Percentiles rank a stretch among this genome's conserved stretches.
phyloP scores from a whole-genome alignment of 2,329 filamentous ascomycete genomes.

The Calonectria hongkongensis region DNA sequence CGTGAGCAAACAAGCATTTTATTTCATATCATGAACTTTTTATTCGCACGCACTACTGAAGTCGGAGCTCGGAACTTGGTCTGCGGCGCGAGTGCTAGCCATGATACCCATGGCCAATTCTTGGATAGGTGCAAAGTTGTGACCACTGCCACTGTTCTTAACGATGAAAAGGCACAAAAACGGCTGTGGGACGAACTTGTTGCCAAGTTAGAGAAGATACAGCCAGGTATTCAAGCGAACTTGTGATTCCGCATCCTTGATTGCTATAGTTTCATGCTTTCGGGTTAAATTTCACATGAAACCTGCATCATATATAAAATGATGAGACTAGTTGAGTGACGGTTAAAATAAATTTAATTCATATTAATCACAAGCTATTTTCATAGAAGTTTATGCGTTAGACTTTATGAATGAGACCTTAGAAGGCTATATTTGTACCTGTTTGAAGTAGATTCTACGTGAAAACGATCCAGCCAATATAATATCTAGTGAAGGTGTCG shows the following conservation, averaged over 20 bases:
- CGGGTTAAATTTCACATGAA: no score
- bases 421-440: no score
- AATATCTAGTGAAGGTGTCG: no score
- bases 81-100: slow-evolving; percentile 59
- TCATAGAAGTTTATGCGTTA: no score
- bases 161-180: background rate
- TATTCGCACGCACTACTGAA: slow-evolving; percentile 65
- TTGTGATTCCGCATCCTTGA: background rate
- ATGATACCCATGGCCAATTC: slow-evolving; percentile 63
- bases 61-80: slow-evolving; percentile 67
- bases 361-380: no score
- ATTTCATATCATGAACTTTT: slow-evolving; percentile 37
- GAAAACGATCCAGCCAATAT: no score
- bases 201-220: slow-evolving; percentile 18
- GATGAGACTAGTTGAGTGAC: no score
- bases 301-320: no score
- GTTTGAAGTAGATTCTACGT: no score
- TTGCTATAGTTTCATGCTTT: no score
- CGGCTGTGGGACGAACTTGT: slow-evolving; percentile 2
- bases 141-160: background rate
- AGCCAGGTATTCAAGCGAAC: background rate
- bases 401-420: no score
- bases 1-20: background rate
- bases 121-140: slow-evolving; percentile 64
- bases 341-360: background rate